Base-by-base conservation (phyloP, 2,329 filamentous ascomycete genomes). In the Fusarium aywerte region DNA sequence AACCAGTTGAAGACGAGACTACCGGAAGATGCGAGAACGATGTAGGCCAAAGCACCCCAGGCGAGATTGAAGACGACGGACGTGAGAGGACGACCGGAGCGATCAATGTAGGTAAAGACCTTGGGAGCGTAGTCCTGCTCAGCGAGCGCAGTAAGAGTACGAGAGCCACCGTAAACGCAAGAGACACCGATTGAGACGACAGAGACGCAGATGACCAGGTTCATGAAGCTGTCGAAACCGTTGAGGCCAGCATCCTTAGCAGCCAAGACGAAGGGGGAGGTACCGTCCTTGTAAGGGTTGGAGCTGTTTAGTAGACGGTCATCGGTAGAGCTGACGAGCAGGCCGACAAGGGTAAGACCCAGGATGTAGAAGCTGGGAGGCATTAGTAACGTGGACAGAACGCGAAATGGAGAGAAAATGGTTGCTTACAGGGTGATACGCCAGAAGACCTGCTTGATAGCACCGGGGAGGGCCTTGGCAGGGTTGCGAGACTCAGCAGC, bases 401-500 rank as follows among this genome's bases (percentile, higher is more conserved):
- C 3, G 1, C 2, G 76, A 75, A 72, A 65, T 13, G 60, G 11
- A 0, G 1, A 1, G 0, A 2, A 0, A 6, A 6, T 6, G n/a
- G 4, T 59, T 1, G 1, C 62, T 54, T 31, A 75, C 65, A 84
- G 74, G n/a, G 80, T 81, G 67, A 84, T 82, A 74, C 82, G 81
- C 82, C 82, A 84, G 69, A 84, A 84, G 31, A 84, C 90, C 77
- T 95, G 92, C 81, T 93, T 95, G 73, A 93, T 88, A 3, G 92
- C 92, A 21, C 88, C 89, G 1, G 92, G 92, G 1, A 96, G 84
- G 1, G 89, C 87, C 75, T 91, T 88, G 65, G 87, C 84, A 1
- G 90, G 90, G 72, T 91, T 90, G 5, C 76, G 78, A 0, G 89
- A 86, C 78, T 92, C 90, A 13, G 89, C 90, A 5, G 90, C 90